phyloP scores from a whole-genome alignment of 2,329 filamentous ascomycete species.

The Lecanicillium sp. region DNA sequence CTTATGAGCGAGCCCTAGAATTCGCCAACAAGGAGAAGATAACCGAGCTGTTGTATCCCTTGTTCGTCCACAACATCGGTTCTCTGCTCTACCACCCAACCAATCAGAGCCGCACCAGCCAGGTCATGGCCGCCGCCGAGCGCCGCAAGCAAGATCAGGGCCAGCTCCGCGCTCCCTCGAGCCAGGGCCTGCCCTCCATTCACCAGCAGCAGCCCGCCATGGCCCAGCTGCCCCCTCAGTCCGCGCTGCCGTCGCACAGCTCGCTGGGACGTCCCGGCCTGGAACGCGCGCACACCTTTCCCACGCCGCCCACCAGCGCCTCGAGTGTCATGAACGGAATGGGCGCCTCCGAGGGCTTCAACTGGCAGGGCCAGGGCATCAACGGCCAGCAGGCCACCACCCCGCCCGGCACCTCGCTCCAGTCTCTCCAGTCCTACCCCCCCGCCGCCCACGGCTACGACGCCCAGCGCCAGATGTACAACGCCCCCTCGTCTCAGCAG shows the following conservation, averaged over 20 bases:
- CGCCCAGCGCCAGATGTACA: slow-evolving; percentile 71
- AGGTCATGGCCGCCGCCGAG: slow-evolving; percentile 81
- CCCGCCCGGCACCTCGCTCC: slow-evolving; percentile 70
- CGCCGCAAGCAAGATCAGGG: slow-evolving; percentile 66
- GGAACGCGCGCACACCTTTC: slow-evolving; percentile 86
- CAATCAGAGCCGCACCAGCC: slow-evolving; percentile 74
- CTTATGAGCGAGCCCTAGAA: slow-evolving; percentile 92
- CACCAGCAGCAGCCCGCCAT: slow-evolving; percentile 53
- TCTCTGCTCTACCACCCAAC: slow-evolving; percentile 89
- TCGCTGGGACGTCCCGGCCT: slow-evolving; percentile 68
- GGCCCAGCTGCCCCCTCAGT: slow-evolving; percentile 54
- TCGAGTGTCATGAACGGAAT: slow-evolving; percentile 74
- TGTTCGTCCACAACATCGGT: slow-evolving; percentile 97
- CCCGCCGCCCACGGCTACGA: slow-evolving; percentile 66
- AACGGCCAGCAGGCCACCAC: slow-evolving; percentile 68
- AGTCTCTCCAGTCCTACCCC: slow-evolving; percentile 74
- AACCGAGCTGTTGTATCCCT: slow-evolving; percentile 85
- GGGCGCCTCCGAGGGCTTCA: slow-evolving; percentile 69
- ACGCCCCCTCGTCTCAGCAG: slow-evolving; percentile 61
- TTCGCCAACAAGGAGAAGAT: slow-evolving; percentile 99
- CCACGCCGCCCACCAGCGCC: slow-evolving; percentile 88
- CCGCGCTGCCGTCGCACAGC: slow-evolving; percentile 58
- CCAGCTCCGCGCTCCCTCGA: slow-evolving; percentile 56
- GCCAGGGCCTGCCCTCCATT: slow-evolving; percentile 57
- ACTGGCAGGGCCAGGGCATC: slow-evolving; percentile 66